phyloP scores from a whole-genome alignment of 441 rosid species.

The Jatropha podagrica region DNA sequence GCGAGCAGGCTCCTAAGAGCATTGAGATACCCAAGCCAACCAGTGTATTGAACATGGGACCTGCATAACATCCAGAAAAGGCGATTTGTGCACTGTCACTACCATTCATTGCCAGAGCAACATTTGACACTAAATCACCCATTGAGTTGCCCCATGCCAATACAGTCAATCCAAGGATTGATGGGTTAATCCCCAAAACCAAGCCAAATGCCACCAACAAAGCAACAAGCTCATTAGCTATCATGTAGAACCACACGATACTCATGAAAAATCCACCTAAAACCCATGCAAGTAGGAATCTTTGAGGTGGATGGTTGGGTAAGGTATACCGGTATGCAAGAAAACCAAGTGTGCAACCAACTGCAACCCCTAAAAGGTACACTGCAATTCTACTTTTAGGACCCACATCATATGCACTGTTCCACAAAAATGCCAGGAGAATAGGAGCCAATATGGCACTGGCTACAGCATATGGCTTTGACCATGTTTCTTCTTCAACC shows the following conservation, averaged over 20 bases:
- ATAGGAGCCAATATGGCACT: conserved; percentile 67
- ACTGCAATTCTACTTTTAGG: conserved; percentile 24
- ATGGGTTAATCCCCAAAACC: conserved; percentile 66
- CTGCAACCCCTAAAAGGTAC: conserved; percentile 40
- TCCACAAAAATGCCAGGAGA: conserved; percentile 61
- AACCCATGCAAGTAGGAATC: conserved; percentile 67
- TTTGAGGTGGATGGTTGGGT: conserved; percentile 60
- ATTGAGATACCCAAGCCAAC: conserved; percentile 72
- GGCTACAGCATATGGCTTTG: conserved; percentile 66
- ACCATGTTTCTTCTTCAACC: conserved; percentile 68
- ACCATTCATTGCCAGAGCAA: conserved; percentile 68
- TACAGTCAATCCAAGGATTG: conserved; percentile 66
- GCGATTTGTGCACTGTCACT: conserved; percentile 78
- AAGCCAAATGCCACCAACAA: conserved; percentile 64
- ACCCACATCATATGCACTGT: conserved; percentile 40
- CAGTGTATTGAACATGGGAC: conserved; percentile 88
- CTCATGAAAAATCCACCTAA: conserved; percentile 83
- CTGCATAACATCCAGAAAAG: conserved; percentile 81
- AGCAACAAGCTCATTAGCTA: conserved; percentile 81
- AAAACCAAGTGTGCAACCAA: conserved; percentile 51
- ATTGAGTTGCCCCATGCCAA: conserved; percentile 49
- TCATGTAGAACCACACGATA: conserved; percentile 82
- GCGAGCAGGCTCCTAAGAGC: conserved; percentile 75
- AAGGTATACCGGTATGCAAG: conserved; percentile 45
- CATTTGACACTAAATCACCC: conserved; percentile 82